These are phyloP conservation scores for Purpureocillium lavendulum DNA, from an alignment of 2,329 filamentous ascomycete species.

Conservation along the genomic window DNA sequence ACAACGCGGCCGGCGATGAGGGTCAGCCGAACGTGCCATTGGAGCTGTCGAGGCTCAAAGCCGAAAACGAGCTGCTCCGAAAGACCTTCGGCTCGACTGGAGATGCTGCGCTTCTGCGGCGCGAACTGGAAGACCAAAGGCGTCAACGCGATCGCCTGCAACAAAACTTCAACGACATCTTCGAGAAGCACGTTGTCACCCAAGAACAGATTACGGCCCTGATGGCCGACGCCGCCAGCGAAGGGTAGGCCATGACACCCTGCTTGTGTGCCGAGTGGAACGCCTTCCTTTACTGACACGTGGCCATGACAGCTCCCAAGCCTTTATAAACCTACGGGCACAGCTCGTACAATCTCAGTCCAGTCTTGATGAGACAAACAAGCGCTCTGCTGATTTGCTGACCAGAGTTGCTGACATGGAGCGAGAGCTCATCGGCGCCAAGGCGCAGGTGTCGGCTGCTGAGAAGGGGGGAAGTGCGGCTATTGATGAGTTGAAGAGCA, in stretches of 20 bases:
- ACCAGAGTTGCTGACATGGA: conserved; percentile 42
- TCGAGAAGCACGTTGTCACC: conserved; percentile 48
- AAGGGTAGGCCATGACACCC: conserved; percentile 48
- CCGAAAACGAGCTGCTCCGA: conserved; percentile 52
- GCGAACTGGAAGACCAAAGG: conserved; percentile 47
- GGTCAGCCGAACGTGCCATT: conserved; percentile 33
- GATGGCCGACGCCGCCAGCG: conserved; percentile 38
- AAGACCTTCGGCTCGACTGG: conserved; percentile 44
- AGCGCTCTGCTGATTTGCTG: conserved; percentile 34
- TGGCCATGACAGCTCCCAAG: conserved; percentile 41
- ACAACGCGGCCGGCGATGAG: conserved; percentile 33
- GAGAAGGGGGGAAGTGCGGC: conserved; percentile 46
- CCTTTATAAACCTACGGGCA: conserved; percentile 42
- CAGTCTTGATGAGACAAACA: conserved; percentile 39
- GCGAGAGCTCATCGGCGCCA: conserved; percentile 44
- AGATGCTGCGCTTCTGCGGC: conserved; percentile 44
- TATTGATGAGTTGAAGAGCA: conserved; percentile 49
- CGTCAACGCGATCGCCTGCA: conserved; percentile 43
- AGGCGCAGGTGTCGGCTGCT: conserved; percentile 45
- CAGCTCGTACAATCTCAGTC: conserved; percentile 34
- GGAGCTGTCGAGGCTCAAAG: conserved; percentile 49
- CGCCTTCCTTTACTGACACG: conserved; percentile 34
- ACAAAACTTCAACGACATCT: conserved; percentile 45
- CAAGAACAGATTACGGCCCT: conserved; percentile 51
- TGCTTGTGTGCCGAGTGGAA: conserved; percentile 16